Evolutionary conservation across 2,329 filamentous ascomycete genomes (phyloP).

Genomic region (Pseudogymnoascus sp.): DNA sequence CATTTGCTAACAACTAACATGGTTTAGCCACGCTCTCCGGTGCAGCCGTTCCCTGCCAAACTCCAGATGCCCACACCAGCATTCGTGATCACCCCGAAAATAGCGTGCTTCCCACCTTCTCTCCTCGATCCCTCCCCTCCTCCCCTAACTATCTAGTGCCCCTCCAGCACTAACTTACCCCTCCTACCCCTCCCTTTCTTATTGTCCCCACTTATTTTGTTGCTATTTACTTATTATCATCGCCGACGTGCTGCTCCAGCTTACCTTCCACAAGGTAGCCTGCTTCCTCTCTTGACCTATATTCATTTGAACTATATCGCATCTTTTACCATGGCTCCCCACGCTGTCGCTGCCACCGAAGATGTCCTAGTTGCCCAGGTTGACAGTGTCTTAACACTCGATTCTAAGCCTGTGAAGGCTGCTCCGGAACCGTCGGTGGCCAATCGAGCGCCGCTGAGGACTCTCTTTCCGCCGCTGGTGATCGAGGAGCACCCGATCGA

Average conservation of each 20-base stretch:
- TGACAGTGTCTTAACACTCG: not conserved
- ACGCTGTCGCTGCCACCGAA: not conserved
- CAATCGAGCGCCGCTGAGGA: not conserved
- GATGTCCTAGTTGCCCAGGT: not conserved
- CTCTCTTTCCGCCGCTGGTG: conserved; percentile 8
- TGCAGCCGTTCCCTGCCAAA: not conserved
- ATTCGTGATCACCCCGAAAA: not conserved
- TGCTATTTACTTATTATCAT: not conserved
- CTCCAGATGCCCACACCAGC: not conserved
- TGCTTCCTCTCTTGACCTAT: not conserved
- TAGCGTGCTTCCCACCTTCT: not conserved
- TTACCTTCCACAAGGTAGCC: not conserved
- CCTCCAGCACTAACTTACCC: not conserved
- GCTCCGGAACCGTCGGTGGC: not conserved
- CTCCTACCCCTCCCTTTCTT: not conserved
- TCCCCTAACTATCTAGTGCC: not conserved
- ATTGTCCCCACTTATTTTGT: not conserved
- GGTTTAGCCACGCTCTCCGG: not conserved
- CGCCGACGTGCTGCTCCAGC: not conserved
- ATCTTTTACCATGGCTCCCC: not conserved
- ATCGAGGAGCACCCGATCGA: conserved; percentile 11
- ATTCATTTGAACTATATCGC: not conserved
- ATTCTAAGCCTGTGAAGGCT: not conserved
- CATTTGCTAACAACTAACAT: not conserved
- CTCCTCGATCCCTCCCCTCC: not conserved